Percentiles rank a stretch among this genome's conserved stretches.
These are phyloP conservation scores for Calophaca sinica DNA, from an alignment of 306 rosid species.

Conservation along the genomic window DNA sequence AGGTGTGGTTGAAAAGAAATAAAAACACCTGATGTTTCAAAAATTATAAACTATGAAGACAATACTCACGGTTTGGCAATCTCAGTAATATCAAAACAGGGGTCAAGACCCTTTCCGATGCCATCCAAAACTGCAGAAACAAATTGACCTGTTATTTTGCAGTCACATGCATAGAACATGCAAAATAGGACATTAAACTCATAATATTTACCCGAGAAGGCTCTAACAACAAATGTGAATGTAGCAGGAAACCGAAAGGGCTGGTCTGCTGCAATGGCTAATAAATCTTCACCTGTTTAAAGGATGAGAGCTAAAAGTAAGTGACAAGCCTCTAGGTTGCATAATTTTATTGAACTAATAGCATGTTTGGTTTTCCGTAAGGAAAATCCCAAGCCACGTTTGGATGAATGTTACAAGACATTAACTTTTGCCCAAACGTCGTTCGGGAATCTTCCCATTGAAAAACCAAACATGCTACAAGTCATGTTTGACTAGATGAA, in stretches of 20 bases:
- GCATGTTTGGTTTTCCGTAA: neutral
- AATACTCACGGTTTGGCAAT: conserved; percentile 97
- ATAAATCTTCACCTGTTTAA: conserved; percentile 91
- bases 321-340: conserved; percentile 33
- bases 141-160: conserved; percentile 23
- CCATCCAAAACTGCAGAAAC: conserved; percentile 86
- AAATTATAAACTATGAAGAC: conserved; percentile 38
- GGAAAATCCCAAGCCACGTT: conserved; percentile 8
- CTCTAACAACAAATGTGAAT: conserved; percentile 99
- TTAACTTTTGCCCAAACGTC: neutral
- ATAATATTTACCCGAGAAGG: conserved; percentile 82
- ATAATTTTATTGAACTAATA: conserved; percentile 39
- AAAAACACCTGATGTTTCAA: conserved; percentile 7
- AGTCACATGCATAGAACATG: conserved; percentile 39
- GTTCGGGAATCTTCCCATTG: neutral
- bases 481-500: conserved; percentile 4
- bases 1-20: conserved; percentile 15
- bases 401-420: neutral
- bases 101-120: conserved; percentile 99
- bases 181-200: conserved; percentile 33
- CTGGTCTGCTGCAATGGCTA: conserved; percentile 96
- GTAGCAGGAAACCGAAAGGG: conserved; percentile 99
- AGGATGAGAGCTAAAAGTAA: conserved; percentile 45
- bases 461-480: neutral
- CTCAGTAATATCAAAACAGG: conserved; percentile 98